Percentiles rank a stretch among this genome's conserved stretches.
Evolutionary conservation across 164 flowering plant species (phyloP).

Genomic region (Tetrastigma voinierianum): DNA sequence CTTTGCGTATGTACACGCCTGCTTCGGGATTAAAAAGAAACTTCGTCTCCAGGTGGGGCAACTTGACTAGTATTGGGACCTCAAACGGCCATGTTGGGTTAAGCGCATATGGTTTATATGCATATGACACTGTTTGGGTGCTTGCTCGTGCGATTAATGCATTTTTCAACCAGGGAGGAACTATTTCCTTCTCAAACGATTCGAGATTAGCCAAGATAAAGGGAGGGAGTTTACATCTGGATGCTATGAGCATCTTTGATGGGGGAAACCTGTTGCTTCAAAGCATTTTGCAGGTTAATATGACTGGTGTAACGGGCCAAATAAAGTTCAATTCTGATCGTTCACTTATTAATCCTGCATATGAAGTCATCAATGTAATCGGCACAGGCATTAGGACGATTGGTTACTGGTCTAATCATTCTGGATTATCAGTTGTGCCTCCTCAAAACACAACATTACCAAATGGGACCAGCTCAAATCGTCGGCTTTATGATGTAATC

Average conservation of each 20-base stretch:
- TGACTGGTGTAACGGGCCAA: constrained; percentile 56
- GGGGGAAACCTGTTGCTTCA: constrained; percentile 42
- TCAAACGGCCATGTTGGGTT: constrained; percentile 28
- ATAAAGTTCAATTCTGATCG: constrained; percentile 44
- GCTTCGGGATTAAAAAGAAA: constrained; percentile 42
- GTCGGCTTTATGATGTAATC: constrained; percentile 35
- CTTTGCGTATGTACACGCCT: constrained; percentile 47
- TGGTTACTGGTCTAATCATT: constrained; percentile 81
- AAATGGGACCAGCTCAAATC: constrained; percentile 38
- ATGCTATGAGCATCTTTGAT: constrained; percentile 48
- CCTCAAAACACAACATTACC: constrained; percentile 43
- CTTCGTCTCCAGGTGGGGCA: constrained; percentile 50
- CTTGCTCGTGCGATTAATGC: constrained; percentile 56
- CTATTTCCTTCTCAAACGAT: constrained; percentile 45
- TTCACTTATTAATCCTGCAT: constrained; percentile 53
- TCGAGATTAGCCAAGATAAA: constrained; percentile 22
- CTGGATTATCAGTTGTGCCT: constrained; percentile 50
- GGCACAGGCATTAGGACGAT: constrained; percentile 57
- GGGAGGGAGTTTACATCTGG: constrained; percentile 37
- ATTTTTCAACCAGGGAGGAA: constrained; percentile 51
- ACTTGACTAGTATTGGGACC: constrained; percentile 23
- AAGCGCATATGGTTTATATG: constrained; percentile 51
- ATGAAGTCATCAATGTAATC: constrained; percentile 62
- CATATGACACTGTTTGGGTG: constrained; percentile 69
- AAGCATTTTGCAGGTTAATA: constrained; percentile 36